Percentiles rank a stretch among this genome's conserved stretches.
phyloP scores from a whole-genome alignment of 2,329 filamentous ascomycete species.

The Parastagonospora avenae region DNA sequence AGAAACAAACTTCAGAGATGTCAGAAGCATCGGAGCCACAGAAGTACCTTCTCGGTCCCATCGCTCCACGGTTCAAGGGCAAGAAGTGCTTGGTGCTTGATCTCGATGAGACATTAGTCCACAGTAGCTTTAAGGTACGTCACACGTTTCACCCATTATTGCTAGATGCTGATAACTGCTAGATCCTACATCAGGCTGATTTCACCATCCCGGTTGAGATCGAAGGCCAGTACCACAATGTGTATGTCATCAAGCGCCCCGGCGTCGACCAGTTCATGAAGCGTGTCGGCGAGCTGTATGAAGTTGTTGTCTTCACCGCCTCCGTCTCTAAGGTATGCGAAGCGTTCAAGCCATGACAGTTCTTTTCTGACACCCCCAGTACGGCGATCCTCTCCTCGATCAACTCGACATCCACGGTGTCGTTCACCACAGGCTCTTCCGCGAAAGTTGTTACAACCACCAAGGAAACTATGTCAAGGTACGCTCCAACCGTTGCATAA shows the following conservation, averaged over 20 bases:
- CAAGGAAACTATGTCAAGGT: conserved; percentile 98
- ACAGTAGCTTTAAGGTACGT: conserved; percentile 96
- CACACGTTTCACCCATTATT: neutral
- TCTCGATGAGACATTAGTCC: conserved; percentile 93
- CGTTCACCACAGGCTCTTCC: conserved; percentile 93
- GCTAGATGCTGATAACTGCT: conserved; percentile 20
- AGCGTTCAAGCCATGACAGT: neutral
- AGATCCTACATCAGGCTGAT: conserved; percentile 97
- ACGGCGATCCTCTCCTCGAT: conserved; percentile 93
- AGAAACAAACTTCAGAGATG: conserved; percentile 49
- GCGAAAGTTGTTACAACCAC: conserved; percentile 98
- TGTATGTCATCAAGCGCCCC: conserved; percentile 99
- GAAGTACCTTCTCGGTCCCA: conserved; percentile 79
- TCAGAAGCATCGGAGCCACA: conserved; percentile 55
- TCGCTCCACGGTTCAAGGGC: conserved; percentile 78
- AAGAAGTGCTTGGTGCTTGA: conserved; percentile 95
- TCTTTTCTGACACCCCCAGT: conserved; percentile 59
- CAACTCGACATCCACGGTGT: conserved; percentile 97
- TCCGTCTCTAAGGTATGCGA: conserved; percentile 87
- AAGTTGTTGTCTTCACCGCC: conserved; percentile 97
- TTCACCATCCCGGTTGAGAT: conserved; percentile 99
- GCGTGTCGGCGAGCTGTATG: conserved; percentile 93
- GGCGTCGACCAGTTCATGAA: conserved; percentile 99
- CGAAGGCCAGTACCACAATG: conserved; percentile 98
- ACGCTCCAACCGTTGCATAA: conserved; percentile 12